phyloP scores from a whole-genome alignment of 2,329 filamentous ascomycete genomes.

The Phialophora tarda region DNA sequence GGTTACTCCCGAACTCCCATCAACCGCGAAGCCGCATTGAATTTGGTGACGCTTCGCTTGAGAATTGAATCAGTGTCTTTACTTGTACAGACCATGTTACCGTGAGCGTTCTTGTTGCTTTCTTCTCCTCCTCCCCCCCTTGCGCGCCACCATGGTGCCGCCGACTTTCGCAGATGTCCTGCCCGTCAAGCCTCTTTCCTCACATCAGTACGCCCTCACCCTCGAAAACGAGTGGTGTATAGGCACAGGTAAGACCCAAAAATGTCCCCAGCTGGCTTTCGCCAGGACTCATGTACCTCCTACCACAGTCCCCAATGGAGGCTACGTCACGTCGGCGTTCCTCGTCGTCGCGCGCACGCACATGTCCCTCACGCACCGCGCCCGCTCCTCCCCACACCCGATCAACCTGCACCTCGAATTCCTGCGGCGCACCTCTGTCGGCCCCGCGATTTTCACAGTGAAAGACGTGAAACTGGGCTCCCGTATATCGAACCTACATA shows the following conservation, averaged over 20 bases:
- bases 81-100: neutral
- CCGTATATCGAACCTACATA: conserved; percentile 67
- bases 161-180: conserved; percentile 39
- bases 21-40: neutral
- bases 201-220: conserved; percentile 63
- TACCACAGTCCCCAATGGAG: conserved; percentile 70
- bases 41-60: neutral
- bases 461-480: conserved; percentile 68
- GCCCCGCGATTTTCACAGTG: conserved; percentile 63
- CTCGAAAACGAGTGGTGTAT: conserved; percentile 68
- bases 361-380: conserved; percentile 59
- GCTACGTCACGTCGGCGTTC: conserved; percentile 69
- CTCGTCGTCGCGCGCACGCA: conserved; percentile 65
- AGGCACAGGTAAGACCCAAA: conserved; percentile 59
- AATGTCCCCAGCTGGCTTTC: conserved; percentile 1
- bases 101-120: neutral
- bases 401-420: conserved; percentile 70
- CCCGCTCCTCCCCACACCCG: conserved; percentile 61
- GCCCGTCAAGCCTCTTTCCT: conserved; percentile 44
- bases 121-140: neutral
- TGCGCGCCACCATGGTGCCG: conserved; percentile 14
- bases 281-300: conserved; percentile 25
- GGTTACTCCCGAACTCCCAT: conserved; percentile 1
- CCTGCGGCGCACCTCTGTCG: conserved; percentile 66
- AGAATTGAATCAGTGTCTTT: neutral